Percentiles rank a stretch among this genome's conserved stretches.
Conservation (phyloP, 2,329 filamentous ascomycete genomes). For the Westerdykella ornata region DNA sequence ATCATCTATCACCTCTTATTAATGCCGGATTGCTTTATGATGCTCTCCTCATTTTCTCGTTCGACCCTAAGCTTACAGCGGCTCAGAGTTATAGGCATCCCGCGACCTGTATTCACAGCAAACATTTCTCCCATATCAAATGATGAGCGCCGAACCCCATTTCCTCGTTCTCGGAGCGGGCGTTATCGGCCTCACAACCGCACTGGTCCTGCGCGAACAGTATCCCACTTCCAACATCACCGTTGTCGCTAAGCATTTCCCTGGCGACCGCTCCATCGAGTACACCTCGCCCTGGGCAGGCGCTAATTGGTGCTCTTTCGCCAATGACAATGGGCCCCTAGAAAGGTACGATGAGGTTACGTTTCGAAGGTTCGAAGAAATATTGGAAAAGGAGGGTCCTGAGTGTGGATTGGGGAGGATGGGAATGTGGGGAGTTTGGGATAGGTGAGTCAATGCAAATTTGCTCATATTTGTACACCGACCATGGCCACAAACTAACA, state of each 20-base stretch:
- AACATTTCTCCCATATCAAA: too few relatives aligned
- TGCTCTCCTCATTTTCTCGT: too few relatives aligned
- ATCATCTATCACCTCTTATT: too few relatives aligned
- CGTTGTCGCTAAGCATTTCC: constrained; percentile 80
- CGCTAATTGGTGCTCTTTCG: constrained; percentile 63
- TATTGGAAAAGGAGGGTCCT: constrained; percentile 20
- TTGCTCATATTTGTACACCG: neutral
- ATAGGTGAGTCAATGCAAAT: constrained; percentile 17
- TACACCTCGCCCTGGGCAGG: constrained; percentile 88
- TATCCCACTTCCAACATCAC: constrained; percentile 55
- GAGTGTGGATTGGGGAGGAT: constrained; percentile 23
- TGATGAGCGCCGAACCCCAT: constrained; percentile 1
- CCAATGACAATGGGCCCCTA: constrained; percentile 28
- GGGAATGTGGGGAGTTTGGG: constrained; percentile 27
- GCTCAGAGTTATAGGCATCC: too few relatives aligned
- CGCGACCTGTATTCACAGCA: too few relatives aligned
- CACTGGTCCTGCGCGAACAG: constrained; percentile 53
- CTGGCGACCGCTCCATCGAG: constrained; percentile 85
- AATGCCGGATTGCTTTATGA: too few relatives aligned
- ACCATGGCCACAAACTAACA: neutral
- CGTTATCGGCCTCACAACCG: constrained; percentile 60
- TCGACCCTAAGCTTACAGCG: too few relatives aligned
- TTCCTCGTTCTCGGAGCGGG: constrained; percentile 48
- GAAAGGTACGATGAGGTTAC: constrained; percentile 30
- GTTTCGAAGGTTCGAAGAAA: constrained; percentile 22